Evolutionary conservation across 2,329 filamentous ascomycete species (phyloP).

Genomic region (Trichophyton benhamiae): DNA sequence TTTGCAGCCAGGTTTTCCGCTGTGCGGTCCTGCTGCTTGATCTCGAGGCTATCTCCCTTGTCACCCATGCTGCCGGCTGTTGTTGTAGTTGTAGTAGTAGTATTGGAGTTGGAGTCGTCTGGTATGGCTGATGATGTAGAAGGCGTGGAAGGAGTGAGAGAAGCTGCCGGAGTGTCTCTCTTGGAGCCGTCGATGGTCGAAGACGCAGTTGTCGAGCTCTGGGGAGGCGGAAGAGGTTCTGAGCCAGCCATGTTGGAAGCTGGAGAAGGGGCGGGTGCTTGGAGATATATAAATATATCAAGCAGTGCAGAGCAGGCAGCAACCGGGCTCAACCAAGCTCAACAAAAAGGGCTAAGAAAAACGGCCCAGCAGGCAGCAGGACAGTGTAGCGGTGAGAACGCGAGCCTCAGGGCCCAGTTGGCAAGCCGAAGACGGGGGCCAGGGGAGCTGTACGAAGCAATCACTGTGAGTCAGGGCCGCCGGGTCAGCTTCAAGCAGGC

Average conservation of each 20-base stretch:
- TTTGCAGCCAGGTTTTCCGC: not conserved
- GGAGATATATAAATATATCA: not conserved
- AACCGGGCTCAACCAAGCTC: not conserved
- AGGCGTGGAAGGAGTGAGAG: not conserved
- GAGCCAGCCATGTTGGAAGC: not conserved
- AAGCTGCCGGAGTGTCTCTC: not conserved
- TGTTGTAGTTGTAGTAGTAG: not conserved
- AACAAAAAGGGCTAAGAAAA: not conserved
- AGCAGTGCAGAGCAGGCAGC: not conserved
- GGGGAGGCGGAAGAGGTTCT: not conserved
- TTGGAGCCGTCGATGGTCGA: not conserved
- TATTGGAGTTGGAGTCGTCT: not conserved
- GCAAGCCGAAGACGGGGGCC: not conserved
- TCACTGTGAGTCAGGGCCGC: not conserved
- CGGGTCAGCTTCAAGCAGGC: not conserved
- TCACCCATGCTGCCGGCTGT: not conserved
- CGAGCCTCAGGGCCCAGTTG: not conserved
- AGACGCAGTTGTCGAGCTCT: not conserved
- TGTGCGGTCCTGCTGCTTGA: not conserved
- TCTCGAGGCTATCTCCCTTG: not conserved
- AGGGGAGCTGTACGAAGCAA: not conserved
- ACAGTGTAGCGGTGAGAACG: not conserved
- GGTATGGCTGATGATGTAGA: not conserved
- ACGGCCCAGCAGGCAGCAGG: not conserved
- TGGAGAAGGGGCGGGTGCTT: not conserved